Evolutionary conservation across 345 rosid genomes (phyloP), one percentile per base, ranked within the genome.

Genomic region (Salix exigua): DNA sequence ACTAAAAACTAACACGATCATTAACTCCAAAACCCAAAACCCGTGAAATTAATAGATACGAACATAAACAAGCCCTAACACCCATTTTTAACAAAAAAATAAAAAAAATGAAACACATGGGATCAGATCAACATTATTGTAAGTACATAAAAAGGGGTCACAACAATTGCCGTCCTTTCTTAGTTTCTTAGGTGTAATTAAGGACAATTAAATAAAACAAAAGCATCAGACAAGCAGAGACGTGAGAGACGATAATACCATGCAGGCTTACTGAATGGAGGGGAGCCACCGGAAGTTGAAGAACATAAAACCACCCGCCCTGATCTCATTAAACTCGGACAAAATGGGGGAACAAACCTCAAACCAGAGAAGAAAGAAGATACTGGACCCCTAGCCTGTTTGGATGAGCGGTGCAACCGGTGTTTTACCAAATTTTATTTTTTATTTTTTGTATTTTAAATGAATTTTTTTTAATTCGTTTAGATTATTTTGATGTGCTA

Each of bases 31-130:
- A 5, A 33, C 37, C 31, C 0, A 33, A 0, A 5, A 33, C 37
- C 6, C 0, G 0, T 5, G 6, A 33, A 5, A 31, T 31, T 31
- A 31, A 0, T 31, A 5, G 33, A 4, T 4, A 0, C 4, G 5
- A 4, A 1, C 5, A 0, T 31, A 31, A 31, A 4, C 0, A 4
- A 0, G 5, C 5, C 5, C 33, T 0, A 4, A 31, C 33, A 31
- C 6, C 37, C 1, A 33, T 1, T 5, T 33, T 33, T 33, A 33
- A 33, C 6, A 33, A 33, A 5, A 5, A 5, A 5, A 33, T 4
- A 33, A 33, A 33, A 4, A 31, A 33, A 9, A 55, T 21, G 2
- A 23, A 21, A 55, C 12, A 4, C 11, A n/a, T 53, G 25, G 9
- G 21, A 21, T 53, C 61, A 55, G 11, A 53, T 53, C 26, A 53